Percentiles rank a stretch among this genome's conserved stretches.
Conservation (phyloP, 2,329 filamentous ascomycete species). For the Apiospora saccharicola region DNA sequence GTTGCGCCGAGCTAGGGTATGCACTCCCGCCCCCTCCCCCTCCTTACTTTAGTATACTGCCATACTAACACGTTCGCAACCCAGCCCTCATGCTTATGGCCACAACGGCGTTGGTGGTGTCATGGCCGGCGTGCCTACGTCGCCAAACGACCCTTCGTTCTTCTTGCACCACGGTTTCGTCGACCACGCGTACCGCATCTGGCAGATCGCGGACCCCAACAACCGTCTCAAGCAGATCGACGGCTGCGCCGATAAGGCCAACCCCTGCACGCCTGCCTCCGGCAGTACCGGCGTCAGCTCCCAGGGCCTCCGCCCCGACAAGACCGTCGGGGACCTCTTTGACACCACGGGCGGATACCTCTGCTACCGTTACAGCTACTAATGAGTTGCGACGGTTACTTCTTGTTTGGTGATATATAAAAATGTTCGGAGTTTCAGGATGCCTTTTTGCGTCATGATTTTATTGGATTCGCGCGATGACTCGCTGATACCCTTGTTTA, state of each 20-base stretch:
- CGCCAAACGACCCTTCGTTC: conserved; percentile 45
- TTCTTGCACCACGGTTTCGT: conserved; percentile 37
- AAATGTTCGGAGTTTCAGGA: neutral
- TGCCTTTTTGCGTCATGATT: neutral
- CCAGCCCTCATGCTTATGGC: conserved; percentile 45
- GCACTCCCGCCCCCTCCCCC: conserved; percentile 26
- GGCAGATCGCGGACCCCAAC: conserved; percentile 34
- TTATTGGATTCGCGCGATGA: neutral
- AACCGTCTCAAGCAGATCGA: conserved; percentile 32
- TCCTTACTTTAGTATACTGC: neutral
- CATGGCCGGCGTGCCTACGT: conserved; percentile 45
- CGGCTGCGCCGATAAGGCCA: conserved; percentile 37
- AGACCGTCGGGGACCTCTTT: conserved; percentile 37
- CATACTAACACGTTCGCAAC: conserved; percentile 29
- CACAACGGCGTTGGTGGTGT: conserved; percentile 47
- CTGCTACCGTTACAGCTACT: conserved; percentile 45
- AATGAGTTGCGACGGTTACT: conserved; percentile 10
- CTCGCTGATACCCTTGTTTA: conserved; percentile 14
- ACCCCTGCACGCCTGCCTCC: conserved; percentile 40
- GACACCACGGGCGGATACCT: conserved; percentile 40
- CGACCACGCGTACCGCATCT: conserved; percentile 34
- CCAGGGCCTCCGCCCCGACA: conserved; percentile 38
- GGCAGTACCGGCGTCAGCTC: conserved; percentile 38
- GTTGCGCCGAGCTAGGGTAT: conserved; percentile 45
- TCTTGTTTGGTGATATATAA: neutral